phyloP scores from a whole-genome alignment of 1,139 yeast species.

The Candida buenavistaensis region DNA sequence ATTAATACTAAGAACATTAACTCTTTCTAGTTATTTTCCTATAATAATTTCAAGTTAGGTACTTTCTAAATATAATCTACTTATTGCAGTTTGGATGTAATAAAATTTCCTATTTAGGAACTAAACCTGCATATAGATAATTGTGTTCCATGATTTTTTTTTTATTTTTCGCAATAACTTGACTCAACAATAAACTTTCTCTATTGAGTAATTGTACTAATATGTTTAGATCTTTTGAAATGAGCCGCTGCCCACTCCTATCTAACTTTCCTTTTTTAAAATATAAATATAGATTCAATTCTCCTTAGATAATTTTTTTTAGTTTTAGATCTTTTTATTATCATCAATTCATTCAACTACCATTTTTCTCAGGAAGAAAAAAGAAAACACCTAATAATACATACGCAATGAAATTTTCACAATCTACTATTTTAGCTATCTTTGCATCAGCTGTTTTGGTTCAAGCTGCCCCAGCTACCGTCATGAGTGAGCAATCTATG shows the following conservation, averaged over 20 bases:
- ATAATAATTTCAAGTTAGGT: not conserved
- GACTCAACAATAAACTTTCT: slow-evolving; percentile 1
- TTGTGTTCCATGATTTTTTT: slow-evolving; percentile 1
- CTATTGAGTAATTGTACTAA: slow-evolving; percentile 3
- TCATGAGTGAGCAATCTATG: slow-evolving; percentile 20
- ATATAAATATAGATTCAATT: slow-evolving; percentile 1
- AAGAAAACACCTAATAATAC: not conserved
- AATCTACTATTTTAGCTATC: slow-evolving; percentile 43
- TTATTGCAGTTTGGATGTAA: slow-evolving; percentile 6
- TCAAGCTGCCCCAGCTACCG: slow-evolving; percentile 40
- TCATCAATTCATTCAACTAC: slow-evolving; percentile 5
- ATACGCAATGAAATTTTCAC: slow-evolving; percentile 41
- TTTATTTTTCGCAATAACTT: slow-evolving; percentile 4
- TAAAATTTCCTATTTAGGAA: slow-evolving; percentile 15
- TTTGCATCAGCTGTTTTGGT: slow-evolving; percentile 42
- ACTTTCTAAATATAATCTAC: no score
- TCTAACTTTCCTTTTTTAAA: not conserved
- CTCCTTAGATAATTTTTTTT: slow-evolving; percentile 1
- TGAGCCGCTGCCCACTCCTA: not conserved
- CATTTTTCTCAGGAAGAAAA: not conserved
- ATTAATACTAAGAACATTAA: slow-evolving; percentile 1
- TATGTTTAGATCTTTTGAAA: not conserved
- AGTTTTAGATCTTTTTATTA: slow-evolving; percentile 6
- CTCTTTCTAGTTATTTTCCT: slow-evolving; percentile 2
- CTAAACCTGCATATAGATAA: slow-evolving; percentile 4